These are phyloP conservation scores for Leptographium wingfieldii DNA, from an alignment of 2,329 filamentous ascomycete species.

Conservation along the genomic window DNA sequence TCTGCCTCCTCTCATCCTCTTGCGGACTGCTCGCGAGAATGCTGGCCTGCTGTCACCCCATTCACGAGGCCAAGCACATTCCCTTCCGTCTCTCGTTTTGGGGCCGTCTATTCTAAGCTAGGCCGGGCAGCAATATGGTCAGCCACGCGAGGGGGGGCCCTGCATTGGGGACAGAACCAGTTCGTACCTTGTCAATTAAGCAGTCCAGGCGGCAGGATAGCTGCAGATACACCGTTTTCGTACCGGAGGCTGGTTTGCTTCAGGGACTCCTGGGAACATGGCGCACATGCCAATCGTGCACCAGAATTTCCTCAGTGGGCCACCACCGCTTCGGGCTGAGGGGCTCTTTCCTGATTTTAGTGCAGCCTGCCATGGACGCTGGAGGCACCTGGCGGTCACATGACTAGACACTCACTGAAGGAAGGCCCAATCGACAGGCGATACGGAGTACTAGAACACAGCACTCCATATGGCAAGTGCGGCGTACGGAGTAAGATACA, in stretches of 20 bases:
- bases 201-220: background rate
- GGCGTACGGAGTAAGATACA: too few relatives aligned
- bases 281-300: slow-evolving; percentile 1
- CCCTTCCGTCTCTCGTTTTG: background rate
- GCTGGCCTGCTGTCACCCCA: background rate
- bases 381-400: background rate
- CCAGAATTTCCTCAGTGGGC: background rate
- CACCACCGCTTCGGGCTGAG: background rate
- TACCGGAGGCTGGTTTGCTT: background rate
- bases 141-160: background rate
- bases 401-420: background rate
- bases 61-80: background rate
- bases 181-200: background rate
- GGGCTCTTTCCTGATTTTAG: background rate
- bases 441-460: background rate
- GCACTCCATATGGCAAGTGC: too few relatives aligned
- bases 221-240: background rate
- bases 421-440: background rate
- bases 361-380: background rate
- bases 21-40: background rate
- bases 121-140: background rate
- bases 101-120: background rate
- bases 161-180: background rate
- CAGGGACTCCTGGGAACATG: background rate
- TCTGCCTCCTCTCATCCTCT: slow-evolving; percentile 5